Conservation (phyloP, 257 asterid genomes). For the Solanum lycopersicoides region DNA sequence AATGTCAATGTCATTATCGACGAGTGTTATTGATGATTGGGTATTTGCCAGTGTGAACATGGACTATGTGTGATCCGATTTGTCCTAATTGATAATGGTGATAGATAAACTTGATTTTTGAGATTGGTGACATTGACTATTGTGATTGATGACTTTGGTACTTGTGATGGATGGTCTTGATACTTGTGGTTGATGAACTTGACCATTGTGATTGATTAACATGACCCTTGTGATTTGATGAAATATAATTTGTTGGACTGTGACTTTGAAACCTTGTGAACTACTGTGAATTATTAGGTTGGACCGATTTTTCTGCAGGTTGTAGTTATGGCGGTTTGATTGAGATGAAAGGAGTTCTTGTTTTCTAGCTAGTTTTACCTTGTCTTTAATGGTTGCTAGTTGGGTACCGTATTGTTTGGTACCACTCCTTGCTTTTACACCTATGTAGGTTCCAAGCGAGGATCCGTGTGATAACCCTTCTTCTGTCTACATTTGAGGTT, state of each 20-base stretch:
- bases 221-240: neutral
- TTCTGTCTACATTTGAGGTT: no score
- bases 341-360: neutral
- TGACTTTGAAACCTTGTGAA: neutral
- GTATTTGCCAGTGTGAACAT: no score
- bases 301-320: neutral
- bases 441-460: neutral
- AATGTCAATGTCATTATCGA: no score
- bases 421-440: neutral
- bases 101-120: no score
- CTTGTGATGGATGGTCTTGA: no score
- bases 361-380: neutral
- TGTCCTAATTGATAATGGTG: no score
- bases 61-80: no score
- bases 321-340: neutral
- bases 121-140: no score
- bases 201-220: neutral
- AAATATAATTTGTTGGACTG: neutral
- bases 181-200: no score
- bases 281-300: neutral
- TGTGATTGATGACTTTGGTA: neutral
- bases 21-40: no score
- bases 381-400: neutral
- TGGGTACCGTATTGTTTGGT: neutral
- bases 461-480: neutral